Percentiles rank a stretch among this genome's conserved stretches.
phyloP scores from a whole-genome alignment of 331 rosid genomes.

The Arachis monticola region DNA sequence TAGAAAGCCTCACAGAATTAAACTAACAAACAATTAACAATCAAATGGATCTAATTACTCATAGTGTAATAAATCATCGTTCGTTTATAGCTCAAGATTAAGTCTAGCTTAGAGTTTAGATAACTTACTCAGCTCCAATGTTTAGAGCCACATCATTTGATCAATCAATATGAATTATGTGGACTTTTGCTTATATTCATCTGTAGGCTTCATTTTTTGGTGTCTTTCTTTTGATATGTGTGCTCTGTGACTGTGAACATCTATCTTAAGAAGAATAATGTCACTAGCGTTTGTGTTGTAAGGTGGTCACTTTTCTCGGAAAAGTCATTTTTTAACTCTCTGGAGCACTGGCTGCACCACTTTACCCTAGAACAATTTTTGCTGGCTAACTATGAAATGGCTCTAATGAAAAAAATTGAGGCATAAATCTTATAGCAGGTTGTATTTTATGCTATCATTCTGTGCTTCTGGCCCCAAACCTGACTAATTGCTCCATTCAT shows the following conservation, averaged over 20 bases:
- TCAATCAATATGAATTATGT: neutral
- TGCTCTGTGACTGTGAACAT: slow-evolving; percentile 14
- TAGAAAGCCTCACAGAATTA: no score
- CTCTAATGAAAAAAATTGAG: slow-evolving; percentile 14
- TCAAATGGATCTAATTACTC: no score
- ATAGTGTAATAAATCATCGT: no score
- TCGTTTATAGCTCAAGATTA: no score
- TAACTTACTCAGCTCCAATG: no score
- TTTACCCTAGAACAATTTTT: slow-evolving; percentile 2
- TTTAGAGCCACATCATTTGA: no score
- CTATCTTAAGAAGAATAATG: slow-evolving; percentile 1
- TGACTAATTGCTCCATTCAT: no score
- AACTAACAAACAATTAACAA: no score
- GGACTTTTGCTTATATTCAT: slow-evolving; percentile 30
- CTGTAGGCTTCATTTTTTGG: slow-evolving; percentile 1
- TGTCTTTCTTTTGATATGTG: slow-evolving; percentile 14
- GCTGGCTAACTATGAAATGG: slow-evolving; percentile 3
- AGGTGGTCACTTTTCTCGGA: slow-evolving; percentile 22
- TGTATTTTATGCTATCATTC: slow-evolving; percentile 13
- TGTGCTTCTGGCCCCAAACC: slow-evolving; percentile 14
- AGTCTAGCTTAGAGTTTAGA: no score
- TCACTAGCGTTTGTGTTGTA: slow-evolving; percentile 6
- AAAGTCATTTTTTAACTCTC: neutral
- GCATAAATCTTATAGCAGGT: slow-evolving; percentile 15
- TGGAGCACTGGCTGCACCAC: neutral